These are phyloP conservation scores for Xerocomus amazonicus DNA, from an alignment of 1,284 basidiomycete species.

Conservation along the genomic window DNA sequence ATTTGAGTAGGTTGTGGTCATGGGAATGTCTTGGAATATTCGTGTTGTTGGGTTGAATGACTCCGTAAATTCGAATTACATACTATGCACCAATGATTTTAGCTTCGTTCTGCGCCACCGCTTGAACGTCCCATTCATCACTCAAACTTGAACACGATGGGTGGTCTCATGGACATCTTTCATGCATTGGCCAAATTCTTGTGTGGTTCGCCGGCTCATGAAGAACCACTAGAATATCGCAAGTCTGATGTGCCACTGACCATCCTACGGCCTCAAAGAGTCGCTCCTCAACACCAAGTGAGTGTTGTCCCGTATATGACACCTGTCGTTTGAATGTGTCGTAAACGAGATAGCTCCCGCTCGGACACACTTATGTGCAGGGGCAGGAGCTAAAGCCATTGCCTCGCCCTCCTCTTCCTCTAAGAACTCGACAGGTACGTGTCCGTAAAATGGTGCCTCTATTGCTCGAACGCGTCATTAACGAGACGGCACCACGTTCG, in stretches of 20 bases:
- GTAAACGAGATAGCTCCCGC: conserved; percentile 1
- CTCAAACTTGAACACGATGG: conserved; percentile 11
- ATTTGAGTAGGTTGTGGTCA: conserved; percentile 42
- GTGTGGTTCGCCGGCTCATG: conserved; percentile 20
- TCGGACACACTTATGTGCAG: conserved; percentile 1
- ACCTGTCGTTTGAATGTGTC: not conserved
- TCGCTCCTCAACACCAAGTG: conserved; percentile 10
- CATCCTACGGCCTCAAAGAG: not conserved
- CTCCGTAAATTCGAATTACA: not conserved
- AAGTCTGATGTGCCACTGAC: conserved; percentile 1
- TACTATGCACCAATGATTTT: conserved; percentile 10
- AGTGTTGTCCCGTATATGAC: conserved; percentile 5
- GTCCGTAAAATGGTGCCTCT: too few relatives aligned
- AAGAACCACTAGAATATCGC: conserved; percentile 12
- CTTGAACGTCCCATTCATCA: not conserved
- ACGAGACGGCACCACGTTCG: conserved; percentile 8
- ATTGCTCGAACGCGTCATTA: not conserved
- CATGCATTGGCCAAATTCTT: conserved; percentile 21
- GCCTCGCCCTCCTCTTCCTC: conserved; percentile 5
- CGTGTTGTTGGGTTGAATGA: conserved; percentile 28
- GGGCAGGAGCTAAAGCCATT: conserved; percentile 17
- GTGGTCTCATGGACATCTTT: conserved; percentile 26
- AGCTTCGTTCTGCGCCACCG: not conserved
- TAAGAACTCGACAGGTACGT: too few relatives aligned
- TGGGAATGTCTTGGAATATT: conserved; percentile 29